A percentile compares a stretch with the other conserved stretches of the same genome.
phyloP scores from a whole-genome alignment of 768 basidiomycete genomes.

The Cubamyces sp. region DNA sequence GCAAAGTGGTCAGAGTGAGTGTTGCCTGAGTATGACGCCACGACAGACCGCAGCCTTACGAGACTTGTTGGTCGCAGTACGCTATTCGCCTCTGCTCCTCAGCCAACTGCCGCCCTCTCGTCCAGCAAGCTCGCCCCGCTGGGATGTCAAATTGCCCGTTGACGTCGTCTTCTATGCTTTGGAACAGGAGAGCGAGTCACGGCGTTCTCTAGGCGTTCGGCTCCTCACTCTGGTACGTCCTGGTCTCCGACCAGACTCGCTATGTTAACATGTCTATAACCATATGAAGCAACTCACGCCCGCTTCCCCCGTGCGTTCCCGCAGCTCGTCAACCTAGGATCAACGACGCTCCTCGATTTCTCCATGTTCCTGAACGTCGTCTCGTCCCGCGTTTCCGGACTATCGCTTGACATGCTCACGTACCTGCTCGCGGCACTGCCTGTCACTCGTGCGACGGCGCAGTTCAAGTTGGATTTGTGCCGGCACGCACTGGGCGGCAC shows the following conservation, averaged over 20 bases:
- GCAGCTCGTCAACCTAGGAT: conserved; percentile 41
- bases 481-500: conserved; percentile 20
- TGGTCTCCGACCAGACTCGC: background rate
- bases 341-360: conserved; percentile 38
- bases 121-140: conserved; percentile 50
- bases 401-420: conserved; percentile 24
- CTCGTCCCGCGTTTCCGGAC: conserved; percentile 31
- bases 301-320: conserved; percentile 3
- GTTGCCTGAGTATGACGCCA: conserved; percentile 8
- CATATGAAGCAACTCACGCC: conserved; percentile 4
- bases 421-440: conserved; percentile 34
- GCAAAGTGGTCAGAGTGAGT: conserved; percentile 44
- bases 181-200: conserved; percentile 30
- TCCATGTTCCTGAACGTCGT: conserved; percentile 38
- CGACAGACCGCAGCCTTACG: conserved; percentile 10
- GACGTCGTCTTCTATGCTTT: conserved; percentile 43
- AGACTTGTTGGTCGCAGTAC: conserved; percentile 35
- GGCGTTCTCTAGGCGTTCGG: conserved; percentile 32
- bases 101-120: conserved; percentile 60
- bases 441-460: conserved; percentile 25
- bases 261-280: background rate
- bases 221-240: conserved; percentile 37
- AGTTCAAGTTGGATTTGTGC: conserved; percentile 38
- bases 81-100: conserved; percentile 49
- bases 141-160: conserved; percentile 57